Evolutionary conservation across 2,329 filamentous ascomycete species (phyloP), one percentile per base, ranked within the genome.

Genomic region (Paraphoma chrysanthemicola): DNA sequence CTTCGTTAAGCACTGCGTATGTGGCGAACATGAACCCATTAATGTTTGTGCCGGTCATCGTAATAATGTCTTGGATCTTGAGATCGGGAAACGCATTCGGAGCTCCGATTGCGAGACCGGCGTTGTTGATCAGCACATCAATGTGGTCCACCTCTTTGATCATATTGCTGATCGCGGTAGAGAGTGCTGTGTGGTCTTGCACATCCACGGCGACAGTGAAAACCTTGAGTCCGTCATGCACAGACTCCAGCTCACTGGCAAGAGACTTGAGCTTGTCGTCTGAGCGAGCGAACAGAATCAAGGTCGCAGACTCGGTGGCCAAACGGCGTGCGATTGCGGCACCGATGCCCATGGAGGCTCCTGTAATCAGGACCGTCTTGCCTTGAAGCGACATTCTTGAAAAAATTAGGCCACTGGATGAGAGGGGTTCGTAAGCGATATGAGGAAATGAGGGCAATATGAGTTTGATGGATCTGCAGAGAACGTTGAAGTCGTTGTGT

Each of bases 41-140:
- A 54, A 83, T 76, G 56, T 84, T 83, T 0, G 81, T 83, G 42
- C 69, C 68, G 43, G 77, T 78, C 80, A 83, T 83, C 3, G 76
- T 78, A 3, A 74, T 66, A 38, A 83, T 78, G 9, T 80, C 73
- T 8, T 68, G 53, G 33, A 82, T 75, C 11, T 74, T 70, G 17
- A 82, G 73, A 8, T 81, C 74, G 0, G 74, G 73, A 56, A 83
- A 83, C 0, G 63, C 51, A 0, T 70, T 66, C 0, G 81, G 81
- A 0, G 81, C 80, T 4, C 81, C 81, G 1, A 83, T 66, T 0
- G 81, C 81, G 4, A 83, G 75, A 0, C 81, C 81, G 1, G 80
- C 79, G 50, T 83, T 82, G 62, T 83, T 83, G 63, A 83, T 71
- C 0, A 83, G 71, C 11, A 82, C 71, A 43, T 82, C 79, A 17